Conservation (phyloP, 73 alveolate species). For the Diophrys sp. region DNA sequence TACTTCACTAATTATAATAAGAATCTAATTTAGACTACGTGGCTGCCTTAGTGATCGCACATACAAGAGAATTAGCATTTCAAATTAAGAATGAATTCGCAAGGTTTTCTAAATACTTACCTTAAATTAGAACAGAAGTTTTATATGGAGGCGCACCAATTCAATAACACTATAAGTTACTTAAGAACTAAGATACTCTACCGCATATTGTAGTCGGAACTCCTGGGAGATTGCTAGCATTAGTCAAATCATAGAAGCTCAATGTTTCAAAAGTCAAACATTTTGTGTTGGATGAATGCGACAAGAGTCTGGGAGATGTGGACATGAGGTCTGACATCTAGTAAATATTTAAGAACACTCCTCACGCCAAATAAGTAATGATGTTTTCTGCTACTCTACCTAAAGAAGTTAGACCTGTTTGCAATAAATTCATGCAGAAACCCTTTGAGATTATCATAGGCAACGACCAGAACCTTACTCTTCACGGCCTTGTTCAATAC, state of each 20-base stretch:
- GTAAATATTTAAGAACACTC: slow-evolving; percentile 91
- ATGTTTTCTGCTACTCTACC: slow-evolving; percentile 91
- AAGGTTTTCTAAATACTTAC: slow-evolving; percentile 74
- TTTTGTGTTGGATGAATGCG: slow-evolving; percentile 95
- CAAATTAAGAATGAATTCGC: slow-evolving; percentile 89
- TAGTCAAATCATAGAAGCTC: slow-evolving; percentile 40
- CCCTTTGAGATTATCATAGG: slow-evolving; percentile 95
- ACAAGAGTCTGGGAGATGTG: slow-evolving; percentile 85
- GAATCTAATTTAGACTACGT: slow-evolving; percentile 84
- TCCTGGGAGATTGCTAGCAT: slow-evolving; percentile 69
- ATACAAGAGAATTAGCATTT: slow-evolving; percentile 97
- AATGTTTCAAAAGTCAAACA: slow-evolving; percentile 46
- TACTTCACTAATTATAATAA: slow-evolving; percentile 80
- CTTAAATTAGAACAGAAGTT: slow-evolving; percentile 60
- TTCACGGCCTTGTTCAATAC: slow-evolving; percentile 98
- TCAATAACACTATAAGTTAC: slow-evolving; percentile 64
- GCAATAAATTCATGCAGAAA: slow-evolving; percentile 79
- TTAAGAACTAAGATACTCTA: slow-evolving; percentile 65
- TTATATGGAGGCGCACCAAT: slow-evolving; percentile 87
- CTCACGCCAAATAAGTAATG: slow-evolving; percentile 96
- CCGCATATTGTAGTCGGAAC: slow-evolving; percentile 69
- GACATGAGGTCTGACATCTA: slow-evolving; percentile 97
- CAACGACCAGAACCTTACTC: slow-evolving; percentile 95
- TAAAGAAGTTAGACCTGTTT: slow-evolving; percentile 59
- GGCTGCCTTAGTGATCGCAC: slow-evolving; percentile 87